Evolutionary conservation across 2,329 filamentous ascomycete genomes (phyloP).

Genomic region (Pyrenophora seminiperda): DNA sequence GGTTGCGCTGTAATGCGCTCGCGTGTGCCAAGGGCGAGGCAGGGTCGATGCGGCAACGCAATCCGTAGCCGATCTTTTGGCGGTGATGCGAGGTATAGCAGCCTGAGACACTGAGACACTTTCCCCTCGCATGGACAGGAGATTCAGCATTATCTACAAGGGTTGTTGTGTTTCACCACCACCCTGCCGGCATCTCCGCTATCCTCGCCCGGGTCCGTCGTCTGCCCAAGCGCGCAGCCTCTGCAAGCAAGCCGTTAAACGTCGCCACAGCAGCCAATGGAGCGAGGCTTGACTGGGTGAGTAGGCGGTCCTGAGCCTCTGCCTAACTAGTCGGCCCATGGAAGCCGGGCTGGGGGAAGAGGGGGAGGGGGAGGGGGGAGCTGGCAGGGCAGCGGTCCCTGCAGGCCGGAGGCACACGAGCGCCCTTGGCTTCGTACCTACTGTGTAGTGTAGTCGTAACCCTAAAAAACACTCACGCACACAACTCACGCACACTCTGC

Average conservation of each 20-base stretch:
- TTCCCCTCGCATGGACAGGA: constrained; percentile 37
- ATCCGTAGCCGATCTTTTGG: constrained; percentile 26
- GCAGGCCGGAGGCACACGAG: too few relatives aligned
- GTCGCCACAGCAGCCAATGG: too few relatives aligned
- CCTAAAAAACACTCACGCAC: too few relatives aligned
- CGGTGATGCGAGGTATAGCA: constrained; percentile 15
- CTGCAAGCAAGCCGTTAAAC: constrained; percentile 3
- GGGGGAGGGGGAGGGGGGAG: too few relatives aligned
- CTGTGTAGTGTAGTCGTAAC: too few relatives aligned
- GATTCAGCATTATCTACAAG: constrained; percentile 32
- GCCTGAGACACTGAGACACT: constrained; percentile 37
- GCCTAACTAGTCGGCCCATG: constrained; percentile 20
- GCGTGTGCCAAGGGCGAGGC: constrained; percentile 28
- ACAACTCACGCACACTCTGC: background rate
- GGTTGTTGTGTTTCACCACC: constrained; percentile 39
- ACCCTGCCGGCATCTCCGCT: constrained; percentile 23
- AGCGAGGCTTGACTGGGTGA: too few relatives aligned
- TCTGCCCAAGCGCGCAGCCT: constrained; percentile 10
- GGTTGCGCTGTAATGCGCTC: constrained; percentile 19
- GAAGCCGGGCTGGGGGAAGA: too few relatives aligned
- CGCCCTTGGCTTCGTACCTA: too few relatives aligned
- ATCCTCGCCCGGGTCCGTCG: constrained; percentile 12
- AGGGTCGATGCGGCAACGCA: constrained; percentile 24
- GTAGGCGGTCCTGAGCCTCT: too few relatives aligned
- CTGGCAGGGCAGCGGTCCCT: too few relatives aligned